Evolutionary conservation across 23 red algal genomes (phyloP), one percentile per base, ranked within the genome.

Genomic region (Gracilaria domingensis): DNA sequence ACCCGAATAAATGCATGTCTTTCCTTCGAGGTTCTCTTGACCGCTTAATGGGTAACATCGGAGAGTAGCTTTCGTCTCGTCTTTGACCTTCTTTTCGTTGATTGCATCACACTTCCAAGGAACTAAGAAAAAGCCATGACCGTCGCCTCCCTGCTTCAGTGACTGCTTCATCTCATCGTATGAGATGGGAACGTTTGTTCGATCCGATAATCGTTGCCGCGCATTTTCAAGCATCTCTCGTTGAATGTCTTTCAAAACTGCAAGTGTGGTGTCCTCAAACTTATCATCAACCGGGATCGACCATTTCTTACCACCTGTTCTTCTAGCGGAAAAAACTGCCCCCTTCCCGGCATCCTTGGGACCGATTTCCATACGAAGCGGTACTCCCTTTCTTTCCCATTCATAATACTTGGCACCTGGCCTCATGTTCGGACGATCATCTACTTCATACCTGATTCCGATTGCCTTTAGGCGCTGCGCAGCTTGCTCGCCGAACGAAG

Each of bases 321-420:
- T 86, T 59, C 66, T 54, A 7, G 91, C 97, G 25, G 76, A 48
- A 45, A 95, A 83, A 16, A 96, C 91, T 28, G 70, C 65, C 33
- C 81, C 44, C 12, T 89, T 82, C 26, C 36, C 85, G 9, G 93
- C 79, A 83, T 99, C 97, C 34, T 80, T 70, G 20, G 84, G 89
- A 59, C 97, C 97, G 20, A 99, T 92, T 67, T 99, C 97, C 87
- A 99, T 82, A 28, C 97, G 83, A 85, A 99, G 79, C 20, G 93
- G 93, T 33, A 99, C 93, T 13, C 97, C 97, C 53, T 95, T 95
- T 25, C 97, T 75, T 81, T 99, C 97, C 97, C 97, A 99, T 73
- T 99, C 93, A 84, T 88, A 99, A 50, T 94, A 99, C 70, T 96
- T 96, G 2, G 94, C 93, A 55, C 97, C 97, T 14, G 97, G 97